Evolutionary conservation across 1,139 yeast genomes (phyloP).

Genomic region (Taphrina communis): DNA sequence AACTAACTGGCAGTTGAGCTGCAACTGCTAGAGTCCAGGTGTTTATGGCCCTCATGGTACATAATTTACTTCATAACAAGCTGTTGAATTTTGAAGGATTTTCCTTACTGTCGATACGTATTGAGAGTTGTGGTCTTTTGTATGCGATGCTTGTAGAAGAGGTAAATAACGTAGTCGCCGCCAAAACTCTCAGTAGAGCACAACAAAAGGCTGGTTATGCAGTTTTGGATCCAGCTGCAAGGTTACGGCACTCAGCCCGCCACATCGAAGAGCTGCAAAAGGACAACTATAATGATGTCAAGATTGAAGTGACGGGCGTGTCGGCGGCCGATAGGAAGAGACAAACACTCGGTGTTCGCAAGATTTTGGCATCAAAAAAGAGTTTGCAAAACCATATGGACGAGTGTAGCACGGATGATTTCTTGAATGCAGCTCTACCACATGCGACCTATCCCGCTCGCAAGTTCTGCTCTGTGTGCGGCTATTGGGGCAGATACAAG

Average conservation of each 20-base stretch:
- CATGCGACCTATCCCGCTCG: conserved; percentile 52
- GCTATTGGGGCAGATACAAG: conserved; percentile 53
- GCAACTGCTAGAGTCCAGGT: no score
- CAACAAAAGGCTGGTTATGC: conserved; percentile 37
- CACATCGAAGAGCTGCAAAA: conserved; percentile 54
- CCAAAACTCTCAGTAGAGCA: conserved; percentile 17
- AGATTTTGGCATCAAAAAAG: conserved; percentile 54
- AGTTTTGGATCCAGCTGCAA: conserved; percentile 48
- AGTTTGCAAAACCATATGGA: conserved; percentile 54
- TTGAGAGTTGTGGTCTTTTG: neutral
- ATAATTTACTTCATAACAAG: no score
- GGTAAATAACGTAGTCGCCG: neutral
- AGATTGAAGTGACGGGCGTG: conserved; percentile 52
- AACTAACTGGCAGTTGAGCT: neutral
- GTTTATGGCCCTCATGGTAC: no score
- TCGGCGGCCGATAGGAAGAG: neutral
- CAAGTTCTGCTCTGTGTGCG: conserved; percentile 55
- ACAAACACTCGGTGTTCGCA: conserved; percentile 19
- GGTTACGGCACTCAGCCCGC: conserved; percentile 49
- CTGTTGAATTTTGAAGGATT: neutral
- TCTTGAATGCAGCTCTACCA: conserved; percentile 51
- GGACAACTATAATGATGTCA: conserved; percentile 53
- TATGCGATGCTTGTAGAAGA: conserved; percentile 32
- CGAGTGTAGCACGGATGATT: conserved; percentile 51
- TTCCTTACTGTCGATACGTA: neutral